Conservation (phyloP, 345 rosid species). For the Hypericum androsaemum region DNA sequence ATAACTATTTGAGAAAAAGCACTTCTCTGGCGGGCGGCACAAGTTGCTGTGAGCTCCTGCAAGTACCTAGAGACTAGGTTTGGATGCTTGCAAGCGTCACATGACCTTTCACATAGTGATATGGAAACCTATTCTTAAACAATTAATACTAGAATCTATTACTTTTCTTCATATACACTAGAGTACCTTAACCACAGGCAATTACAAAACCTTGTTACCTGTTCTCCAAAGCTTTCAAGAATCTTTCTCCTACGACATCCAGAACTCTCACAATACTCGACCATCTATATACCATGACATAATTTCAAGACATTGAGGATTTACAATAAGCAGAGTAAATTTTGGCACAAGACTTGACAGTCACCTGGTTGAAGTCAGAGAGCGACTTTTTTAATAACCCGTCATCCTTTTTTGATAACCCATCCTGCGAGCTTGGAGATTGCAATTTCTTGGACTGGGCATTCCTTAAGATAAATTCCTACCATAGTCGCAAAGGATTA, state of each 20-base stretch:
- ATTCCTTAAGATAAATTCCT: slow-evolving; percentile 78
- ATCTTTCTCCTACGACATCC: slow-evolving; percentile 89
- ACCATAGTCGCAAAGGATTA: slow-evolving; percentile 19
- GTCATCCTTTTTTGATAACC: slow-evolving; percentile 21
- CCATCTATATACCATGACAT: slow-evolving; percentile 40
- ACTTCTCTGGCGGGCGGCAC: slow-evolving; percentile 39
- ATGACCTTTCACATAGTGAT: slow-evolving; percentile 56
- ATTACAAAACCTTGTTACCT: slow-evolving; percentile 31
- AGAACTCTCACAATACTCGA: slow-evolving; percentile 79
- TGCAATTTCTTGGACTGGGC: slow-evolving; percentile 51
- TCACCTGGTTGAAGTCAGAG: slow-evolving; percentile 67
- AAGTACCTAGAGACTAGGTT: slow-evolving; percentile 43
- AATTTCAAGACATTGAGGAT: slow-evolving; percentile 14
- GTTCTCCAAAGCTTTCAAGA: slow-evolving; percentile 86
- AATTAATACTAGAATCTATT: slow-evolving; percentile 4
- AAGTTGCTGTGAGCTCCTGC: slow-evolving; percentile 50
- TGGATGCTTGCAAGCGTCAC: slow-evolving; percentile 90
- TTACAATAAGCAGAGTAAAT: slow-evolving; percentile 8
- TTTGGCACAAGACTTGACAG: slow-evolving; percentile 1
- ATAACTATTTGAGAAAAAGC: slow-evolving; percentile 42
- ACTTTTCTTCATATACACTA: slow-evolving; percentile 6
- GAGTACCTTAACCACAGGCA: not conserved
- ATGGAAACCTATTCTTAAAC: slow-evolving; percentile 37
- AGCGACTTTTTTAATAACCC: slow-evolving; percentile 40
- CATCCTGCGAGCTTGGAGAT: slow-evolving; percentile 37